Percentiles rank a stretch among this genome's conserved stretches.
These are phyloP conservation scores for Avena atlantica DNA, from an alignment of 176 grass and related monocot genomes.

Conservation along the genomic window DNA sequence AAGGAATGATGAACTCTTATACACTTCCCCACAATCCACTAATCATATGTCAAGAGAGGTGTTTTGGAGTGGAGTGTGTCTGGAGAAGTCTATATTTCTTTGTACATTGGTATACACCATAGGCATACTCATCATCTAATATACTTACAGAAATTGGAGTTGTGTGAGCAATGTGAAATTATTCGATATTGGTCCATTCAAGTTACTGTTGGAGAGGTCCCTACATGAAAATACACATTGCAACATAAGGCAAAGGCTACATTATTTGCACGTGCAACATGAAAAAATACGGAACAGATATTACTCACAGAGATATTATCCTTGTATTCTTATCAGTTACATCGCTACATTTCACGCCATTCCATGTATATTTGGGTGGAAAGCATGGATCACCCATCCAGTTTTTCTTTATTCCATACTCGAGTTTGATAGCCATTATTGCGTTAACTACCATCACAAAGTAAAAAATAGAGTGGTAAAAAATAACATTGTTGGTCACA, in stretches of 20 bases:
- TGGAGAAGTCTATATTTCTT: background rate
- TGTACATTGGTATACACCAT: background rate
- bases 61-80: background rate
- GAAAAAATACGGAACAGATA: background rate
- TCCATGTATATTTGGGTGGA: background rate
- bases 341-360: background rate
- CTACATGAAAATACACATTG: background rate
- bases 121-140: background rate
- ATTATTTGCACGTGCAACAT: background rate
- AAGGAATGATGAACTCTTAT: background rate
- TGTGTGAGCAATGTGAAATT: background rate
- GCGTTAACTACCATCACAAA: background rate
- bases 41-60: background rate
- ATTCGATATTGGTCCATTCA: background rate
- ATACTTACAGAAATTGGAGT: conserved; percentile 50
- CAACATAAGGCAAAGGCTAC: background rate
- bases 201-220: background rate
- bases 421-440: background rate
- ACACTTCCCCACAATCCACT: background rate
- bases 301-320: background rate
- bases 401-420: background rate
- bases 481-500: background rate
- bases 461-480: background rate
- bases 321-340: background rate
- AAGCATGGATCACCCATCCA: background rate